phyloP scores from a whole-genome alignment of 371 early-diverging fungal species.

The Zychaea mexicana region DNA sequence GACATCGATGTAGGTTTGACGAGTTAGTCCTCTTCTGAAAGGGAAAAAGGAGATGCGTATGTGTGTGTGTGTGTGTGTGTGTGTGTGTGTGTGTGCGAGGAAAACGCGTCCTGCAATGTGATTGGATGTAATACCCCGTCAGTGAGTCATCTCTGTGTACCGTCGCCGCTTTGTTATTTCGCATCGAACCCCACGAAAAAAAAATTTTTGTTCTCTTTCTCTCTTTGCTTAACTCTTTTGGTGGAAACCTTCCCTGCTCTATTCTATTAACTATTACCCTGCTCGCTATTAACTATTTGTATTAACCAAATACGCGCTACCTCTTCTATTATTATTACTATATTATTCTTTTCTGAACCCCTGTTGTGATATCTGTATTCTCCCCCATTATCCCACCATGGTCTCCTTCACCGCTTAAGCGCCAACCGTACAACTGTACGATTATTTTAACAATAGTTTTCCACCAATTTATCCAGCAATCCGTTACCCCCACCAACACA shows the following conservation, averaged over 20 bases:
- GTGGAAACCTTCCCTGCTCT: too few relatives aligned
- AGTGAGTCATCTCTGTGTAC: not conserved
- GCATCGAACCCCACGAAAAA: not conserved
- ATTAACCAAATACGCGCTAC: not conserved
- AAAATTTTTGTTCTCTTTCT: not conserved
- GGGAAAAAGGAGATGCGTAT: not conserved
- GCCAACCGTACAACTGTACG: slow-evolving; percentile 16
- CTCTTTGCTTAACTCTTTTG: not conserved
- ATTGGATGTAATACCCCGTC: not conserved
- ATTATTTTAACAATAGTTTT: slow-evolving; percentile 11
- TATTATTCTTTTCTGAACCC: not conserved
- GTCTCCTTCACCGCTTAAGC: slow-evolving; percentile 27
- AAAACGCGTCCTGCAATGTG: not conserved
- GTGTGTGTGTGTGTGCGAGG: not conserved
- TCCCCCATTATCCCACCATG: slow-evolving; percentile 14
- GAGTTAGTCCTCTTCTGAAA: not conserved
- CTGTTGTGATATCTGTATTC: not conserved
- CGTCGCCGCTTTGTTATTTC: not conserved
- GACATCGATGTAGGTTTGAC: too few relatives aligned
- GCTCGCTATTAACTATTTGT: too few relatives aligned
- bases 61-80: too few relatives aligned
- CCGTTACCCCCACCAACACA: slow-evolving; percentile 3
- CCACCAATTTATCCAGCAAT: slow-evolving; percentile 4
- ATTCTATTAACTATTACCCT: too few relatives aligned
- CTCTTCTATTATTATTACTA: not conserved